phyloP scores from a whole-genome alignment of 139 green algal genomes.

The Chlamydomonas incerta region DNA sequence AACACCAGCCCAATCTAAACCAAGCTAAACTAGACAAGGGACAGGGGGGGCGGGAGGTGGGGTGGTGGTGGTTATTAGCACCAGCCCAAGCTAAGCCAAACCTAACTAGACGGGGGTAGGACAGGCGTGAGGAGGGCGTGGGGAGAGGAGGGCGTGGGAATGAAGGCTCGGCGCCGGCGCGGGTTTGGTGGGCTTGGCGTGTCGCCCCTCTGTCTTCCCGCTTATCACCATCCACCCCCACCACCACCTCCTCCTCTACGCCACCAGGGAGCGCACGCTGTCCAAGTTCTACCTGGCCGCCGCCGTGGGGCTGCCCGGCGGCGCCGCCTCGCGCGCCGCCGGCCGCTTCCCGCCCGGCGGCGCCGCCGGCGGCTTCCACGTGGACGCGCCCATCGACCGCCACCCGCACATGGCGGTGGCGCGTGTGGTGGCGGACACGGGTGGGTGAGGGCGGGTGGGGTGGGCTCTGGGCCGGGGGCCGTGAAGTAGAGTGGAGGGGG shows the following conservation, averaged over 20 bases:
- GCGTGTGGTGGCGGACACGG: slow-evolving; percentile 5
- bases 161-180: neutral
- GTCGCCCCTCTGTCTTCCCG: neutral
- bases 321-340: neutral
- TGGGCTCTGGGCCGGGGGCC: neutral
- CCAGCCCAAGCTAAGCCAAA: no score
- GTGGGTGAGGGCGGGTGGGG: neutral
- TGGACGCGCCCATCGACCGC: slow-evolving; percentile 73
- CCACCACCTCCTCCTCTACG: neutral
- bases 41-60: no score
- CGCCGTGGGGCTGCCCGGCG: slow-evolving; percentile 58
- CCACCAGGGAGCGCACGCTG: slow-evolving; percentile 58
- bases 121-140: no score
- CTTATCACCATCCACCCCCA: no score
- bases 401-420: slow-evolving; percentile 59
- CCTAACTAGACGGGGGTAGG: no score
- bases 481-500: neutral
- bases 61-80: no score
- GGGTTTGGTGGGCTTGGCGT: neutral
- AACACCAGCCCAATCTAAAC: neutral
- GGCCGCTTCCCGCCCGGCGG: neutral
- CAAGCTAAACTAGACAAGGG: no score
- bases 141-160: neutral
- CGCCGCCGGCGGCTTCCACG: slow-evolving; percentile 42
- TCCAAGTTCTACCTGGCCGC: slow-evolving; percentile 86